phyloP scores from a whole-genome alignment of 2,329 filamentous ascomycete genomes.

The Sclerotinia borealis region DNA sequence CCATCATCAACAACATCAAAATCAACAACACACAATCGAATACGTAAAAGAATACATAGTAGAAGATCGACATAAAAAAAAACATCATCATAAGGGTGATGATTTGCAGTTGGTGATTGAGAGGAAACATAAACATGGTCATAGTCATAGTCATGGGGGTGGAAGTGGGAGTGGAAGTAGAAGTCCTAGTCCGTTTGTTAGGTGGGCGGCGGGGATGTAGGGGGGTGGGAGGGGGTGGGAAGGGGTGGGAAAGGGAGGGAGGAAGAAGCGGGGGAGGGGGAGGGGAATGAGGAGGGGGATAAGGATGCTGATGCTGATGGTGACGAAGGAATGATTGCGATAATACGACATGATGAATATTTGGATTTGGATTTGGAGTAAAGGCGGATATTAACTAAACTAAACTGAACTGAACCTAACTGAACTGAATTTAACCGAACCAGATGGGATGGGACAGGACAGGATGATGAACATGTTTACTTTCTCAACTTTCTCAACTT shows the following conservation, averaged over 20 bases:
- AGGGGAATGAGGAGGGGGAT: background rate
- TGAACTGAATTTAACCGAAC: no score
- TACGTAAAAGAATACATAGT: slow-evolving; percentile 29
- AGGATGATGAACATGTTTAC: background rate
- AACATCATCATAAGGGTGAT: slow-evolving; percentile 14
- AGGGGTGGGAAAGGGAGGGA: background rate
- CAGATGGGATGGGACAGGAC: no score
- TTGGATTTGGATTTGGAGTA: no score
- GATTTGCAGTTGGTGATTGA: slow-evolving; percentile 13
- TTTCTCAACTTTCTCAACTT: no score
- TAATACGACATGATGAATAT: background rate
- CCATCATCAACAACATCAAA: no score
- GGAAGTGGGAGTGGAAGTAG: background rate
- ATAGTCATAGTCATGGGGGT: slow-evolving; percentile 2
- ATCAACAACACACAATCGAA: slow-evolving; percentile 12
- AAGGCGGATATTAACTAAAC: no score
- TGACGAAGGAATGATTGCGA: background rate
- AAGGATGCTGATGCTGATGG: background rate
- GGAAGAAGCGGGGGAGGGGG: background rate
- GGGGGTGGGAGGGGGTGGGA: background rate
- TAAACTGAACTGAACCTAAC: no score
- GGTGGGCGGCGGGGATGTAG: slow-evolving; percentile 11
- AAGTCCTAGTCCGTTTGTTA: slow-evolving; percentile 9
- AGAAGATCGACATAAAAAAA: slow-evolving; percentile 28
- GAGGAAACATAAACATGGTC: slow-evolving; percentile 4